Evolutionary conservation across 176 grass and related monocot species (phyloP).

Genomic region (Leersia perrieri): DNA sequence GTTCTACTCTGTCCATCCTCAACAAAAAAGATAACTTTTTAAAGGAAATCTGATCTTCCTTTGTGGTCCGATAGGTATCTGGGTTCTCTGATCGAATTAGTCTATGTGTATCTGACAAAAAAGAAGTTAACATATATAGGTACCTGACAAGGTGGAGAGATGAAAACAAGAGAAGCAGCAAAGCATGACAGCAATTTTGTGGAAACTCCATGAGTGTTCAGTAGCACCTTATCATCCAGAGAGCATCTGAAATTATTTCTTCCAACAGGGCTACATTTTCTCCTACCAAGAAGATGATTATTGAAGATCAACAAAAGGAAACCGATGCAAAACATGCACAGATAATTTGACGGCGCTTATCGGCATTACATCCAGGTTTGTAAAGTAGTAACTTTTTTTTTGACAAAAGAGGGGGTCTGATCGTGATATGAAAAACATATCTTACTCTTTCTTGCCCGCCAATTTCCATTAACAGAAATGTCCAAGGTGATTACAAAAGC

Average conservation of each 20-base stretch:
- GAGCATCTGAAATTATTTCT: slow-evolving; percentile 27
- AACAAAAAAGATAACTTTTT: background rate
- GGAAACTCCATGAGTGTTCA: slow-evolving; percentile 4
- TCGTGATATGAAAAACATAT: no score
- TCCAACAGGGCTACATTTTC: background rate
- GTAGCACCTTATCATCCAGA: background rate
- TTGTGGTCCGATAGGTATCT: background rate
- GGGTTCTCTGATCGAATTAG: background rate
- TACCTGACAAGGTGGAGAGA: slow-evolving; percentile 66
- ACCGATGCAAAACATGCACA: background rate
- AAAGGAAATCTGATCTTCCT: background rate
- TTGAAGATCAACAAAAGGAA: background rate
- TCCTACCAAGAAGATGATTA: slow-evolving; percentile 9
- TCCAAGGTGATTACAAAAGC: no score
- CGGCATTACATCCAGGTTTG: background rate
- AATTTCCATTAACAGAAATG: no score
- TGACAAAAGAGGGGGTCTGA: no score
- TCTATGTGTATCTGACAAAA: background rate
- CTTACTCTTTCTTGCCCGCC: no score
- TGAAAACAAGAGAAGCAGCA: slow-evolving; percentile 54
- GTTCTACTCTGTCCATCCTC: background rate
- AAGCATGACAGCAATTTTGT: slow-evolving; percentile 55
- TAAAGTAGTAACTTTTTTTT: background rate
- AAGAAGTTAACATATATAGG: background rate
- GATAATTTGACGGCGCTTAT: no score